Conservation (phyloP, 2,329 filamentous ascomycete genomes). For the Arthrobotrys iridis region DNA sequence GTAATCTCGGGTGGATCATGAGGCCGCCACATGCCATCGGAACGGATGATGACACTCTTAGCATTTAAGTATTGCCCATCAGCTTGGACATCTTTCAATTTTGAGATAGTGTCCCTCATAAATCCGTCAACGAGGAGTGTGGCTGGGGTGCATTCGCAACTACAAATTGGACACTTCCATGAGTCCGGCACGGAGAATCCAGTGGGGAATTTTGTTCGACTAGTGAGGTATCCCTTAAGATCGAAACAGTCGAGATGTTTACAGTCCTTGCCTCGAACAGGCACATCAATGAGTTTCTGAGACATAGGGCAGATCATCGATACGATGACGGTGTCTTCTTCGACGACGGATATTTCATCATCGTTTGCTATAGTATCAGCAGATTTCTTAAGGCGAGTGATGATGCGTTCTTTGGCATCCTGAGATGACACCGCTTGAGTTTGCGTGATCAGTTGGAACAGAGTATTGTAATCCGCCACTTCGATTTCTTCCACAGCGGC, state of each 20-base stretch:
- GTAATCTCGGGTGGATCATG: conserved; percentile 60
- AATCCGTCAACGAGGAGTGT: conserved; percentile 79
- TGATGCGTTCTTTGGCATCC: conserved; percentile 58
- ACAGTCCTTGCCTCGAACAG: conserved; percentile 76
- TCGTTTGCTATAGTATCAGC: conserved; percentile 63
- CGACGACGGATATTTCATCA: conserved; percentile 69
- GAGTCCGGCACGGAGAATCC: conserved; percentile 65
- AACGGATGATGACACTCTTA: conserved; percentile 71
- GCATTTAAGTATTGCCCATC: conserved; percentile 64
- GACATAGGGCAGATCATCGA: conserved; percentile 65
- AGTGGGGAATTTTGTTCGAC: conserved; percentile 67
- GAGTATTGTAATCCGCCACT: conserved; percentile 61
- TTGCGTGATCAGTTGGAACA: conserved; percentile 57
- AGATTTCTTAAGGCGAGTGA: conserved; percentile 62
- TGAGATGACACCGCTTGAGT: neutral
- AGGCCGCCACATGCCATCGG: conserved; percentile 73
- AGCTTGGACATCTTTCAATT: conserved; percentile 65
- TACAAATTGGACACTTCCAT: conserved; percentile 90
- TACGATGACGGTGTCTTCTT: conserved; percentile 63
- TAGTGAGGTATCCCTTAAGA: conserved; percentile 79
- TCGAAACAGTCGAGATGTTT: conserved; percentile 90
- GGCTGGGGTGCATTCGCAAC: conserved; percentile 77
- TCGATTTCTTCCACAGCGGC: conserved; percentile 43
- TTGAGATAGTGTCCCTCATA: conserved; percentile 69
- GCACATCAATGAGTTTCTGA: conserved; percentile 70